These are phyloP conservation scores for Wickerhamomyces chambardii DNA, from an alignment of 805 yeast species.

Conservation along the genomic window DNA sequence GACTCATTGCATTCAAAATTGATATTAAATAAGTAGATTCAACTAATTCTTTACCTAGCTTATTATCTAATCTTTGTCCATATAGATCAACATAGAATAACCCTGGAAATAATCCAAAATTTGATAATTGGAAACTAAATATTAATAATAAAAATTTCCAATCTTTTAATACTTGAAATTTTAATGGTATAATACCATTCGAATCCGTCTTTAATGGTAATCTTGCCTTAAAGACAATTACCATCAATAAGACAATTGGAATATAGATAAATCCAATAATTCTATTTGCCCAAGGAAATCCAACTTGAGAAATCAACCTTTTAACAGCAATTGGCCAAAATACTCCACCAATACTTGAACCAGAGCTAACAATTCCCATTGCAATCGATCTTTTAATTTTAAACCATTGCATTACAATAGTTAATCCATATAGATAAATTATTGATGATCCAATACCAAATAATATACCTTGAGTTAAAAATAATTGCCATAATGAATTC, in stretches of 20 bases:
- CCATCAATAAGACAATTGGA: constrained; percentile 18
- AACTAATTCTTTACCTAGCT: not conserved
- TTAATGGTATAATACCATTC: constrained; percentile 5
- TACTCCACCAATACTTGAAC: constrained; percentile 46
- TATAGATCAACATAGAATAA: constrained; percentile 11
- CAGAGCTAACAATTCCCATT: constrained; percentile 36
- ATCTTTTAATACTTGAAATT: constrained; percentile 7
- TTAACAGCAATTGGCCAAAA: constrained; percentile 34
- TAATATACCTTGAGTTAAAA: constrained; percentile 41
- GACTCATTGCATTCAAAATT: constrained; percentile 28
- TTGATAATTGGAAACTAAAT: constrained; percentile 1
- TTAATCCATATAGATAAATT: constrained; percentile 32
- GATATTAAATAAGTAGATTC: constrained; percentile 5
- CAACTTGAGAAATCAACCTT: constrained; percentile 28
- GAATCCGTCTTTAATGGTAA: constrained; percentile 21
- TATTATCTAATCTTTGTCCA: constrained; percentile 2
- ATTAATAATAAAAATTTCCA: constrained; percentile 4
- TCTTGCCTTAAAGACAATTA: constrained; percentile 20
- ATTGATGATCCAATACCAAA: constrained; percentile 40
- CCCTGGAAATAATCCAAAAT: constrained; percentile 27
- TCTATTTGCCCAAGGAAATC: constrained; percentile 37
- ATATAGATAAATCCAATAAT: constrained; percentile 21
- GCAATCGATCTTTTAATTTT: constrained; percentile 33
- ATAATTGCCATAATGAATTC: constrained; percentile 38
- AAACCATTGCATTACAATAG: constrained; percentile 42